These are phyloP conservation scores for Craspedostauros australis DNA, from an alignment of 108 stramenopile genomes.

Conservation along the genomic window DNA sequence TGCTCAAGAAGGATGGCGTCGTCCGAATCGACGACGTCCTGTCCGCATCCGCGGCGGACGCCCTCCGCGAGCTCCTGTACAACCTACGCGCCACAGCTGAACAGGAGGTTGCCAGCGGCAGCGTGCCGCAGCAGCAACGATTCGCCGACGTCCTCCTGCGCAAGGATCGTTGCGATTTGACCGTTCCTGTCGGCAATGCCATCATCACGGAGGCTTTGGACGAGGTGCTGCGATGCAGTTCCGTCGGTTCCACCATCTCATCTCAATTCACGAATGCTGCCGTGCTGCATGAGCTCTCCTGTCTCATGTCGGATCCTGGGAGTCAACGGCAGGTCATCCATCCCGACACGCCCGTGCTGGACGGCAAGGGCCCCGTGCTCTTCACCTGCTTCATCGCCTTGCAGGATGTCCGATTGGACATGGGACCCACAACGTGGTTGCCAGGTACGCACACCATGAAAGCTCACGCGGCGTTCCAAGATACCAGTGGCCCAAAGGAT, in stretches of 20 bases:
- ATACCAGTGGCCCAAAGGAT: conserved; percentile 52
- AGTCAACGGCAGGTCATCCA: conserved; percentile 77
- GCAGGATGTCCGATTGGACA: conserved; percentile 64
- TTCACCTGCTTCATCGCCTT: conserved; percentile 78
- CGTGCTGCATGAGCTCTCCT: conserved; percentile 59
- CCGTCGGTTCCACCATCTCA: conserved; percentile 43
- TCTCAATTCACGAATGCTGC: conserved; percentile 46
- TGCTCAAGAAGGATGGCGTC: conserved; percentile 56
- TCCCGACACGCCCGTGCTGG: conserved; percentile 66
- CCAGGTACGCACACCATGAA: conserved; percentile 53
- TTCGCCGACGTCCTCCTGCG: conserved; percentile 80
- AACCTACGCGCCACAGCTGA: conserved; percentile 34
- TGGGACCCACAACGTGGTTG: conserved; percentile 82
- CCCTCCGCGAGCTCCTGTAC: conserved; percentile 43
- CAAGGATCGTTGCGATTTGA: conserved; percentile 74
- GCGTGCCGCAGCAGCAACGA: conserved; percentile 34
- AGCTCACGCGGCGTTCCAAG: conserved; percentile 52
- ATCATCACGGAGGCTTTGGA: no score
- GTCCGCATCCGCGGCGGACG: conserved; percentile 34
- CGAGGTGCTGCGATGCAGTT: no score
- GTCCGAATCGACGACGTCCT: conserved; percentile 72
- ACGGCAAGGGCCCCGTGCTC: conserved; percentile 47
- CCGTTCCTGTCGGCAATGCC: conserved; percentile 46
- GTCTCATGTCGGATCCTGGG: conserved; percentile 67
- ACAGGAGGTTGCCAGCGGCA: conserved; percentile 30